A percentile compares a stretch with the other conserved stretches of the same genome.
Evolutionary conservation across 2,329 filamentous ascomycete species (phyloP).

Genomic region (Ophiostoma novo-ulmi): DNA sequence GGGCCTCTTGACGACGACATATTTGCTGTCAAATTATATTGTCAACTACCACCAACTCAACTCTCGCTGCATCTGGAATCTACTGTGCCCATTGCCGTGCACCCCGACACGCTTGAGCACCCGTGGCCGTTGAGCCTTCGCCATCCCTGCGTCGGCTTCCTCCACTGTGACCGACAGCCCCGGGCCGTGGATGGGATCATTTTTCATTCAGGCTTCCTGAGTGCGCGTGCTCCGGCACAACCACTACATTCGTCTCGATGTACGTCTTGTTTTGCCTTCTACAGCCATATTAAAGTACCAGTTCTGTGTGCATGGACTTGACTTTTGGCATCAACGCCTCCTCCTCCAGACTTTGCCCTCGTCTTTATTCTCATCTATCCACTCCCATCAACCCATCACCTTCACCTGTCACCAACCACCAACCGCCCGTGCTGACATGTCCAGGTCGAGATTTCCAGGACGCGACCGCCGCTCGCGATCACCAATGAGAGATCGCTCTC

Average conservation of each 20-base stretch:
- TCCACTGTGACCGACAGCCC: conserved; percentile 9
- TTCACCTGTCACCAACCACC: background rate
- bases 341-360: background rate
- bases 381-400: background rate
- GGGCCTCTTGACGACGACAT: background rate
- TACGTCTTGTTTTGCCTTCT: conserved; percentile 4
- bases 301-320: background rate
- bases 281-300: background rate
- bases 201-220: conserved; percentile 6
- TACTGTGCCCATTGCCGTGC: background rate
- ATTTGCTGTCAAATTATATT: background rate
- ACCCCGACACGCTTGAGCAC: background rate
- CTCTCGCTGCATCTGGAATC: background rate
- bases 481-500: conserved; percentile 60
- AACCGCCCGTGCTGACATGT: conserved; percentile 16
- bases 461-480: conserved; percentile 61
- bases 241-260: conserved; percentile 20
- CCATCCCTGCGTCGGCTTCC: background rate
- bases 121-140: background rate
- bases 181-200: conserved; percentile 20
- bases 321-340: background rate
- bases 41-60: no score
- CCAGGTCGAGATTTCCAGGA: conserved; percentile 52
- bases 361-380: background rate
- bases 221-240: conserved; percentile 15